A percentile compares a stretch with the other conserved stretches of the same genome.
Conservation (phyloP, 768 basidiomycete genomes). For the Lyophyllum semitale region DNA sequence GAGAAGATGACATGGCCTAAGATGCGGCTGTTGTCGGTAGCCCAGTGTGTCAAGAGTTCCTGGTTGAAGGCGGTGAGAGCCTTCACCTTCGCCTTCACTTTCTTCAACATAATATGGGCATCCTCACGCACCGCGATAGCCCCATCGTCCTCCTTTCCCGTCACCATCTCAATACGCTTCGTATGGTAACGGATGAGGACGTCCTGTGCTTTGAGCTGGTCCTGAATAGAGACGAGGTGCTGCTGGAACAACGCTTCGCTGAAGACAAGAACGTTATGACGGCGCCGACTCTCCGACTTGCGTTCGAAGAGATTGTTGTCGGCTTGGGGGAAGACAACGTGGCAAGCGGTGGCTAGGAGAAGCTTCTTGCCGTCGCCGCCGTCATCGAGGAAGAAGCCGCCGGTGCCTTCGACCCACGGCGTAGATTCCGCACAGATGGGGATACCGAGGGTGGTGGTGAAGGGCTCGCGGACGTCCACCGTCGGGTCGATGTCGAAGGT, state of each 20-base stretch:
- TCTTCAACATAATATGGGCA: slow-evolving; percentile 3
- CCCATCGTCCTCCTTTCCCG: slow-evolving; percentile 7
- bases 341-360: slow-evolving; percentile 30
- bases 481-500: too few relatives aligned
- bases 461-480: background rate
- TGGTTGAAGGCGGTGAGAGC: slow-evolving; percentile 15
- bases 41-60: slow-evolving; percentile 26
- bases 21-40: slow-evolving; percentile 16
- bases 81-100: slow-evolving; percentile 5
- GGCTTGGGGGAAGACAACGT: slow-evolving; percentile 20
- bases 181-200: background rate
- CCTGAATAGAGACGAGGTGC: slow-evolving; percentile 15
- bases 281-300: slow-evolving; percentile 12
- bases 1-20: slow-evolving; percentile 29
- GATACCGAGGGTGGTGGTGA: slow-evolving; percentile 23
- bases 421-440: slow-evolving; percentile 26
- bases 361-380: slow-evolving; percentile 14
- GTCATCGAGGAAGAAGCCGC: slow-evolving; percentile 30
- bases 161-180: slow-evolving; percentile 5
- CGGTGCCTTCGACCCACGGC: slow-evolving; percentile 29
- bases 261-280: slow-evolving; percentile 25
- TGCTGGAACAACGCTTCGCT: slow-evolving; percentile 20
- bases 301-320: slow-evolving; percentile 22
- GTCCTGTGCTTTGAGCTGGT: slow-evolving; percentile 9
- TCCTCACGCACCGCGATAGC: background rate